A percentile compares a stretch with the other conserved stretches of the same genome.
phyloP scores from a whole-genome alignment of 495 filamentous ascomycete genomes.

The Immersiella caudata region DNA sequence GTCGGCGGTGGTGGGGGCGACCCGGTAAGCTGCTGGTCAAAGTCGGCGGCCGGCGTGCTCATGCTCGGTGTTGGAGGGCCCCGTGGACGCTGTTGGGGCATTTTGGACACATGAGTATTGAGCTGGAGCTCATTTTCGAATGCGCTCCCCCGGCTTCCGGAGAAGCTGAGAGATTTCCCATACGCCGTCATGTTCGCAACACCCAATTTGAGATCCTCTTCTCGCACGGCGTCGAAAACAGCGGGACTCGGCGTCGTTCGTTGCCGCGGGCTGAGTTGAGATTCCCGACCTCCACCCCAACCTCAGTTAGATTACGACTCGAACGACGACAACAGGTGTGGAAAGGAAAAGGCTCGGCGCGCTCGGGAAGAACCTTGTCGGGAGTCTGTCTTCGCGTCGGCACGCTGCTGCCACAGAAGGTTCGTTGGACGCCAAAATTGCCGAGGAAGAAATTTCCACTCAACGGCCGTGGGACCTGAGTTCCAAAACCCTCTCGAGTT shows the following conservation, averaged over 20 bases:
- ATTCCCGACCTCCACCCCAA: neutral
- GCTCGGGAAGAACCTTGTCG: too few relatives aligned
- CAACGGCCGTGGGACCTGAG: neutral
- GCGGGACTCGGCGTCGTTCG: neutral
- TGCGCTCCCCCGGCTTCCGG: slow-evolving; percentile 47
- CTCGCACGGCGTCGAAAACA: neutral
- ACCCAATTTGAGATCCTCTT: neutral
- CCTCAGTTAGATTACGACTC: too few relatives aligned
- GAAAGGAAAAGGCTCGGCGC: too few relatives aligned
- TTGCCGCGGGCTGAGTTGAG: neutral
- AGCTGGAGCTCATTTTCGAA: slow-evolving; percentile 50
- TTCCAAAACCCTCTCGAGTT: neutral
- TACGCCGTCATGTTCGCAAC: slow-evolving; percentile 45
- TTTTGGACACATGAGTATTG: slow-evolving; percentile 49
- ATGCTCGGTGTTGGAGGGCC: slow-evolving; percentile 61
- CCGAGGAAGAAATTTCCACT: neutral
- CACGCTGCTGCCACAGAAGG: neutral
- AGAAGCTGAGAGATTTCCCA: slow-evolving; percentile 43
- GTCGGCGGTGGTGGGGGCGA: slow-evolving; percentile 60
- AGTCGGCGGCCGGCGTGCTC: slow-evolving; percentile 59
- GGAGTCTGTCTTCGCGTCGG: neutral
- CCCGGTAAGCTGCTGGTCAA: slow-evolving; percentile 55
- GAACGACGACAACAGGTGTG: too few relatives aligned
- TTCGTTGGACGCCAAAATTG: neutral
- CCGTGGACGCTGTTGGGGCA: slow-evolving; percentile 48